Base-by-base conservation (phyloP, 345 rosid genomes). In the Eucalyptus pauciflora region DNA sequence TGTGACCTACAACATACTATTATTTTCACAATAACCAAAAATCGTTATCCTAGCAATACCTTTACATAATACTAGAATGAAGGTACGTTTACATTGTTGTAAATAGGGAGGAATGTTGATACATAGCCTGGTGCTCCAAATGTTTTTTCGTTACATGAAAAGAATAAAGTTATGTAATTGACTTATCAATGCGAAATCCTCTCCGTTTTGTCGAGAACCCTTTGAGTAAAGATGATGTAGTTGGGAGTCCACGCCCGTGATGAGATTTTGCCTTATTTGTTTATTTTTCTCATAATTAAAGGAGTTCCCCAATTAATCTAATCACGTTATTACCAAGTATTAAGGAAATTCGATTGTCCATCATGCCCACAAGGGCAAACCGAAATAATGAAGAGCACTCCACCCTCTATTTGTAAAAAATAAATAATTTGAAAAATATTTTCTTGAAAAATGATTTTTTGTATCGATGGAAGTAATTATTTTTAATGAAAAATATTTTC, bases 361-460 rank as follows among this genome's bases (percentile, higher is more conserved):
- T 64, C 41, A 15, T n/a, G 76, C 10, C 76, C 76, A 64, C 33
- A n/a, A 1, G 69, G 69, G 69, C 69, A 29, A 62, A 29, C n/a
- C 17, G 15, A 5, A 62, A 62, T 62, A 12, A n/a, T n/a, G 18
- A 64, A 7, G 41, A 16, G 37, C 37, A n/a, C 18, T 14, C 31
- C 33, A 64, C 10, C 20, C 37, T n/a, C 31, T 9, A 15, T n/a
- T 64, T n/a, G 18, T 8, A 7, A n/a, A 64, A 64, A 64, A 15
- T 15, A 8, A 64, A n/a, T 14, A 15, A 7, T 0, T 7, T 7
- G 0, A n/a, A 62, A 64, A 29, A 14, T 14, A n/a, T 64, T 64
- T 64, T 29, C 15, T 64, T 64, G 3, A 64, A 64, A 64, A n/a
- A 64, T 64, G 10, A 14, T 64, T 64, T 12, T n/a, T 64, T 64